A percentile compares a stretch with the other conserved stretches of the same genome.
Conservation (phyloP, 2,329 filamentous ascomycete species). For the Claviceps capensis region DNA sequence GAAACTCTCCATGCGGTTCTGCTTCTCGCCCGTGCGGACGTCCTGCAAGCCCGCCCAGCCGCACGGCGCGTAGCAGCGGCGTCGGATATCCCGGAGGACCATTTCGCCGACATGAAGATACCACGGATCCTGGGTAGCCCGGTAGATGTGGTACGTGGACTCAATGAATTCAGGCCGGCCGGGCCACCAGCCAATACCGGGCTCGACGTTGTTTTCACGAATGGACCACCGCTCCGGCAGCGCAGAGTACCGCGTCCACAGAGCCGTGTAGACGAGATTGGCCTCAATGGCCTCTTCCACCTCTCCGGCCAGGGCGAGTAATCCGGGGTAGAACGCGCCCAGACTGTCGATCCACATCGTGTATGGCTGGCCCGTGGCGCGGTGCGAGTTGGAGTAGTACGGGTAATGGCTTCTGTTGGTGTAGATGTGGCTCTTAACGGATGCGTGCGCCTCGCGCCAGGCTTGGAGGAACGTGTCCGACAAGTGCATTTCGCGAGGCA, state of each 20-base stretch:
- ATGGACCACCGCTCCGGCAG: conserved; percentile 92
- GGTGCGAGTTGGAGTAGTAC: conserved; percentile 83
- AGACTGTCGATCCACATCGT: conserved; percentile 95
- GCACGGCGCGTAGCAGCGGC: conserved; percentile 78
- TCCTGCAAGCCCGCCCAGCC: conserved; percentile 87
- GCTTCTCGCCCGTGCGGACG: conserved; percentile 69
- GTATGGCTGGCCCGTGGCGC: conserved; percentile 74
- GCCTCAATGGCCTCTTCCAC: conserved; percentile 83
- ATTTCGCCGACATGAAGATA: conserved; percentile 94
- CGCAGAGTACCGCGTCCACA: conserved; percentile 92
- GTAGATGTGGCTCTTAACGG: conserved; percentile 86
- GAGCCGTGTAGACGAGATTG: conserved; percentile 77
- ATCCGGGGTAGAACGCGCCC: conserved; percentile 85
- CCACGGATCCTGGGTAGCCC: conserved; percentile 88
- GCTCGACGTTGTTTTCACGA: conserved; percentile 68
- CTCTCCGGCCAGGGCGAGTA: conserved; percentile 75
- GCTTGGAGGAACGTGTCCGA: conserved; percentile 66
- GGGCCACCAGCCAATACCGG: conserved; percentile 85
- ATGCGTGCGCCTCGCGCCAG: conserved; percentile 75
- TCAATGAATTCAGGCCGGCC: conserved; percentile 94
- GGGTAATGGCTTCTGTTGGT: conserved; percentile 65
- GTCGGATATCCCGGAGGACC: conserved; percentile 76
- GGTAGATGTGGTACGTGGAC: conserved; percentile 91
- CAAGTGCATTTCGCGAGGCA: conserved; percentile 53
- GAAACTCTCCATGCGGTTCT: conserved; percentile 97